Evolutionary conservation across 2,329 filamentous ascomycete species (phyloP).

Genomic region (Neophaeococcomyces aloes): DNA sequence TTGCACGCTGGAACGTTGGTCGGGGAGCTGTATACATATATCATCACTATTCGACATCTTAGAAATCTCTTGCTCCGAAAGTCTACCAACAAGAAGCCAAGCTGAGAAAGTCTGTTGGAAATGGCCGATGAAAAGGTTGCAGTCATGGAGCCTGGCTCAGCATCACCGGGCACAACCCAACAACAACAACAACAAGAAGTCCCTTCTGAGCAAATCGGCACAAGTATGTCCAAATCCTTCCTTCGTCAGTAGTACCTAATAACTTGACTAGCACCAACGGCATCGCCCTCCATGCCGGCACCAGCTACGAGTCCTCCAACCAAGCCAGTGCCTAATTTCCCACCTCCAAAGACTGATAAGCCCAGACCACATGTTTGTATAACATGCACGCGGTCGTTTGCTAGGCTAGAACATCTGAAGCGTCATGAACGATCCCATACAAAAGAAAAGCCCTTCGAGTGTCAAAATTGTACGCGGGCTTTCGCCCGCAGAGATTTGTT

Average conservation of each 20-base stretch:
- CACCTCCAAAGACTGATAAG: constrained; percentile 92
- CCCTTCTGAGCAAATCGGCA: not conserved
- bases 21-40: no score
- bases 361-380: constrained; percentile 87
- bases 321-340: constrained; percentile 26
- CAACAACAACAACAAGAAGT: not conserved
- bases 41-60: no score
- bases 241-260: not conserved
- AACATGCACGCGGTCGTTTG: constrained; percentile 86
- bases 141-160: not conserved
- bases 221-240: not conserved
- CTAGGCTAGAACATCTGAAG: constrained; percentile 89
- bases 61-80: not conserved
- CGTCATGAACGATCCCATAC: constrained; percentile 96
- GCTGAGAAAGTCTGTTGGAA: not conserved
- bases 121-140: constrained; percentile 1
- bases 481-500: constrained; percentile 89
- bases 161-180: not conserved
- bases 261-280: not conserved
- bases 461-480: constrained; percentile 84
- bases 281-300: not conserved
- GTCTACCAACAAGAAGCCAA: not conserved
- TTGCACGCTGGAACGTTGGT: no score
- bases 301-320: not conserved
- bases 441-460: constrained; percentile 98